Percentiles rank a stretch among this genome's conserved stretches.
These are phyloP conservation scores for Ogataea henricii DNA, from an alignment of 805 yeast species.

Conservation along the genomic window DNA sequence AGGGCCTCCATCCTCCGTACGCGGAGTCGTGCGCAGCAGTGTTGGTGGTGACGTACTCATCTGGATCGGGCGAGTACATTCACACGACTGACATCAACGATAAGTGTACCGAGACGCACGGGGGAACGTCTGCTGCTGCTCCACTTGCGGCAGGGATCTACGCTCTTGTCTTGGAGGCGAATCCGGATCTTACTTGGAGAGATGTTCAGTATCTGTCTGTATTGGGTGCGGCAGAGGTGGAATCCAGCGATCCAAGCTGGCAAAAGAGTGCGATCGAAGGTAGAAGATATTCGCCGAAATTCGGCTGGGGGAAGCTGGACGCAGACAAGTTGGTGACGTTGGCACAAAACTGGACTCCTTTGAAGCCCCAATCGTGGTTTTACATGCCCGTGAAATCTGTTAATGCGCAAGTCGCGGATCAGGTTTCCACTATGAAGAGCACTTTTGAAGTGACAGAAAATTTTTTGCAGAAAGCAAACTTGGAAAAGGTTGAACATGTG, in stretches of 20 bases:
- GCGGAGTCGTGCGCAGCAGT: constrained; percentile 95
- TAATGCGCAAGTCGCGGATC: constrained; percentile 24
- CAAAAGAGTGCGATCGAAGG: constrained; percentile 66
- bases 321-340: constrained; percentile 70
- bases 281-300: constrained; percentile 75
- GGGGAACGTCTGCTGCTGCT: constrained; percentile 99
- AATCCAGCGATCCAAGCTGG: constrained; percentile 69
- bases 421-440: constrained; percentile 33
- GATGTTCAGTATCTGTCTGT: constrained; percentile 87
- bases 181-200: constrained; percentile 92
- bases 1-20: constrained; percentile 84
- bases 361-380: constrained; percentile 90
- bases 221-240: constrained; percentile 66
- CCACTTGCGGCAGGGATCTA: constrained; percentile 97
- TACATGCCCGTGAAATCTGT: constrained; percentile 49
- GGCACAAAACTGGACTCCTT: constrained; percentile 74
- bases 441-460: constrained; percentile 48
- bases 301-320: constrained; percentile 92
- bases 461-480: constrained; percentile 54
- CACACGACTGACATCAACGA: constrained; percentile 81
- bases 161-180: constrained; percentile 76
- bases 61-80: constrained; percentile 87
- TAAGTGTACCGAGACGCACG: constrained; percentile 73
- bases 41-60: constrained; percentile 87
- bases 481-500: constrained; percentile 81